These are phyloP conservation scores for Neurospora crassa DNA, from an alignment of 2,329 filamentous ascomycete species.

Conservation along the genomic window DNA sequence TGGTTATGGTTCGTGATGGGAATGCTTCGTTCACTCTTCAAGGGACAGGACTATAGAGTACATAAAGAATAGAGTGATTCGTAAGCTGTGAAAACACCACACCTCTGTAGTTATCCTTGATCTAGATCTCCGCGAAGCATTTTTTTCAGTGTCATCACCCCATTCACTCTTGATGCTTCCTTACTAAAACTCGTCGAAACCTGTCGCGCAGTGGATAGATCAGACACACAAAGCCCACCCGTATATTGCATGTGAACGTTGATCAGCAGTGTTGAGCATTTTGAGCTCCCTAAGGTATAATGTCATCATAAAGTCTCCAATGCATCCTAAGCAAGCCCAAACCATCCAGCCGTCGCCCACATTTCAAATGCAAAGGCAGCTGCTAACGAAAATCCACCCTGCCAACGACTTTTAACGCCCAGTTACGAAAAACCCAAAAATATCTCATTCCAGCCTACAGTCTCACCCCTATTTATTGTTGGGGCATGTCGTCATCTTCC, in stretches of 20 bases:
- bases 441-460: background rate
- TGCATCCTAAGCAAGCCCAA: background rate
- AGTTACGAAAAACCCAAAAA: background rate
- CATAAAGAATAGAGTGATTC: no score
- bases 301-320: background rate
- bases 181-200: background rate
- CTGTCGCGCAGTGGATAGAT: background rate
- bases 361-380: background rate
- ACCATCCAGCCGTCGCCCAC: background rate
- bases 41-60: no score
- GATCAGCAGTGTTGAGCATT: background rate
- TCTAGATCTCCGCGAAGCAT: background rate
- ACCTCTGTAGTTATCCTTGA: no score
- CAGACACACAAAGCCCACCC: background rate
- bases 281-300: background rate
- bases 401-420: background rate
- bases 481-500: constrained; percentile 36
- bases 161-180: background rate
- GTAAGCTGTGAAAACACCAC: no score
- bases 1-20: background rate
- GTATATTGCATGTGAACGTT: background rate
- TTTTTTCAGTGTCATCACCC: background rate
- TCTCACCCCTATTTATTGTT: constrained; percentile 6
- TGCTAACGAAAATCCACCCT: background rate
- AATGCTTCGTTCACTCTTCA: no score